These are phyloP conservation scores for Fusarium sp. DNA, from an alignment of 2,329 filamentous ascomycete genomes.

Conservation along the genomic window DNA sequence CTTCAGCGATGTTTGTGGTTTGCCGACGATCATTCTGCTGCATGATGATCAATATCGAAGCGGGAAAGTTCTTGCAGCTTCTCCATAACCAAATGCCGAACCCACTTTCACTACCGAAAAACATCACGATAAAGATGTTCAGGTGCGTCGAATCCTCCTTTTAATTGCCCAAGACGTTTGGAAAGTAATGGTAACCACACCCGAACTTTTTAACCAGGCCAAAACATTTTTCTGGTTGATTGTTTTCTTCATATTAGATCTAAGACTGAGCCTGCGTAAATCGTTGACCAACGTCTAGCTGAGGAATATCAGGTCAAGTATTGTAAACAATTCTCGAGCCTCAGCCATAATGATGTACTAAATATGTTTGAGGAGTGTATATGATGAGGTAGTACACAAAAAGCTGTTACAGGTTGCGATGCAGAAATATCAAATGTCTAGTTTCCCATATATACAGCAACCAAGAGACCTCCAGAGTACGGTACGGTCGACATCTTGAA, in stretches of 20 bases:
- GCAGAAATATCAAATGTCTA: background rate
- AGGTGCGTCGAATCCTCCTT: background rate
- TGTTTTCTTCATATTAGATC: background rate
- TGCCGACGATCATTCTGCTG: slow-evolving; percentile 18
- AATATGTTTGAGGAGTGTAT: background rate
- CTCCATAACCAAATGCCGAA: slow-evolving; percentile 5
- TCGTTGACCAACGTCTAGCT: background rate
- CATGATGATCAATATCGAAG: slow-evolving; percentile 18
- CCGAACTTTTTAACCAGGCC: no score
- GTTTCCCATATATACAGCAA: slow-evolving; percentile 43
- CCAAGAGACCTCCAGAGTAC: slow-evolving; percentile 50
- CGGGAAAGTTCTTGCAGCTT: background rate
- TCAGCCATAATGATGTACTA: rapidly evolving
- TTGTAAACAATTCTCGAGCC: background rate
- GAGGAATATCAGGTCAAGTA: background rate
- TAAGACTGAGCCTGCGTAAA: background rate
- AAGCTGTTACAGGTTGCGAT: background rate
- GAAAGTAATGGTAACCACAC: no score
- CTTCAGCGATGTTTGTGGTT: slow-evolving; percentile 1
- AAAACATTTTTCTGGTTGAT: background rate
- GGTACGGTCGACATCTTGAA: slow-evolving; percentile 58
- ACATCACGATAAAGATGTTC: background rate
- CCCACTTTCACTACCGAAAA: background rate
- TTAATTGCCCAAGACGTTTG: no score
- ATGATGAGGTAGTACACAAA: background rate